Conservation (phyloP, 2,329 filamentous ascomycete genomes). For the Pyricularia sp. region DNA sequence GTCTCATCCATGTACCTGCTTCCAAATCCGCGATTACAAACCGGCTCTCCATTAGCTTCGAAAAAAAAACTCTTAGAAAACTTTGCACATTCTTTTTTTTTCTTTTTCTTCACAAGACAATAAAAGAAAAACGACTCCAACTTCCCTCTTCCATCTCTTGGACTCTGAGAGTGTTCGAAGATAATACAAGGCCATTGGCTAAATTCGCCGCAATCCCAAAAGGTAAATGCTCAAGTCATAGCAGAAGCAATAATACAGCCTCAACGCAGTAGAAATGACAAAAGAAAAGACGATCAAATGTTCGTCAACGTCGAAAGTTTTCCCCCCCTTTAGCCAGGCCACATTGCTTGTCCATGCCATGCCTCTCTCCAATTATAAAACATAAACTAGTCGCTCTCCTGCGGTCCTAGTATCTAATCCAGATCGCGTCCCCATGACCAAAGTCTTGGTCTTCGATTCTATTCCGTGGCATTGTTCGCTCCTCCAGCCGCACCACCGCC, state of each 20-base stretch:
- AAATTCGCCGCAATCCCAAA: neutral
- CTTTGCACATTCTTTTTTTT: neutral
- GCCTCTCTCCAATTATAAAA: neutral
- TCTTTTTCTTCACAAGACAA: neutral
- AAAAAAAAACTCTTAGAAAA: no score
- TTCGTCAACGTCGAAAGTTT: neutral
- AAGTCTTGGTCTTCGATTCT: neutral
- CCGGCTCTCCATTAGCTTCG: neutral
- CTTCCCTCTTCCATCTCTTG: neutral
- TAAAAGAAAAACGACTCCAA: neutral
- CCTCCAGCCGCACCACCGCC: constrained; percentile 8
- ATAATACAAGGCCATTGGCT: neutral
- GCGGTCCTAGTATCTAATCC: neutral
- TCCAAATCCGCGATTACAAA: neutral
- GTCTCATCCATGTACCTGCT: no score
- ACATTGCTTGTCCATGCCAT: neutral
- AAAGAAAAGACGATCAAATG: neutral
- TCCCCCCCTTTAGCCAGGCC: neutral
- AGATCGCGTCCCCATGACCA: neutral
- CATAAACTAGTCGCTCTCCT: neutral
- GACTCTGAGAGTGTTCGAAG: neutral
- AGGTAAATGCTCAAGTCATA: neutral
- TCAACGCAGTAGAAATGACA: neutral
- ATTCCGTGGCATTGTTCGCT: neutral
- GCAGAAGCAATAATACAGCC: neutral